These are phyloP conservation scores for Pythium oligandrum DNA, from an alignment of 352 stramenopile genomes.

Conservation along the genomic window DNA sequence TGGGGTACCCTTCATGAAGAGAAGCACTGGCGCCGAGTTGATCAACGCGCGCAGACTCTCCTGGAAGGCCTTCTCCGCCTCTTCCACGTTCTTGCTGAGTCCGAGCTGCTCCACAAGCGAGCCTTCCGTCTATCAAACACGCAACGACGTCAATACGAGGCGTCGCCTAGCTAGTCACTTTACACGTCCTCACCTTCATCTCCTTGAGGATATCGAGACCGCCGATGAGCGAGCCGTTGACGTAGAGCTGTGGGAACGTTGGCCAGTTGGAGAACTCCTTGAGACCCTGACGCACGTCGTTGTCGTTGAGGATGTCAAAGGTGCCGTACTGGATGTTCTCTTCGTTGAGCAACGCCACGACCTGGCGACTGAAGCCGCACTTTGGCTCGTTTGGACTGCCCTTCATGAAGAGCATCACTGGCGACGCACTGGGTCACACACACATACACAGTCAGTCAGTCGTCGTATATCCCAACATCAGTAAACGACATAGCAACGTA, in stretches of 20 bases:
- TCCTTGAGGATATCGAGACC: constrained; percentile 98
- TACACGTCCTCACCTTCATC: constrained; percentile 66
- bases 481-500: constrained; percentile 13
- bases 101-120: constrained; percentile 77
- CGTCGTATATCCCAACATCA: neutral
- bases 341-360: constrained; percentile 92
- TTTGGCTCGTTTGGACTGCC: constrained; percentile 91
- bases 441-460: neutral
- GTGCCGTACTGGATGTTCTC: constrained; percentile 91
- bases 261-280: constrained; percentile 98
- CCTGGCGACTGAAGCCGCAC: constrained; percentile 95
- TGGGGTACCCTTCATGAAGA: constrained; percentile 96
- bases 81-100: constrained; percentile 64
- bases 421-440: constrained; percentile 40
- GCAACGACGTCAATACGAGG: neutral
- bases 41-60: constrained; percentile 85
- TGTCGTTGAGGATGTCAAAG: constrained; percentile 97
- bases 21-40: constrained; percentile 86
- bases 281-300: constrained; percentile 94
- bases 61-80: constrained; percentile 74
- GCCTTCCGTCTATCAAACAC: constrained; percentile 27
- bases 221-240: constrained; percentile 95
- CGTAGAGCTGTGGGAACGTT: constrained; percentile 98
- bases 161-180: too few relatives aligned
- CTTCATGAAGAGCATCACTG: constrained; percentile 99